phyloP scores from a whole-genome alignment of 768 basidiomycete genomes.

The Pseudohyphozyma bogoriensis region DNA sequence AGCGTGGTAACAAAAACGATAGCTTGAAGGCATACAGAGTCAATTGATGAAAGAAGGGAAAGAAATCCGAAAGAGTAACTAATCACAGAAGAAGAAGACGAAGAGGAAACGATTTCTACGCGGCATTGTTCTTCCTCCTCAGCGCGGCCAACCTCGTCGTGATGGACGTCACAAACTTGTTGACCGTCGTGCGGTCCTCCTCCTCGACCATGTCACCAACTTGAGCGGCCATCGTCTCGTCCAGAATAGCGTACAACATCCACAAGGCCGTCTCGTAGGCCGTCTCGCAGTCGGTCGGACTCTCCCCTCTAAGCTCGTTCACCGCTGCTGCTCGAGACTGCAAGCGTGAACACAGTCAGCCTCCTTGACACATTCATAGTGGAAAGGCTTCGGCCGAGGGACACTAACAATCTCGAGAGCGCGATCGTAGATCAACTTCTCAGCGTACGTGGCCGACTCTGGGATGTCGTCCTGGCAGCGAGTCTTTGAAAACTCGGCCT shows the following conservation, averaged over 20 bases:
- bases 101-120: no score
- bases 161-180: conserved; percentile 33
- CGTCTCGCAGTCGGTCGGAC: conserved; percentile 76
- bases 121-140: conserved; percentile 25
- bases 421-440: conserved; percentile 85
- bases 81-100: no score
- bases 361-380: neutral
- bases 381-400: conserved; percentile 1
- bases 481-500: conserved; percentile 52
- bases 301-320: conserved; percentile 71
- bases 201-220: conserved; percentile 36
- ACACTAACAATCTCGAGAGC: conserved; percentile 67
- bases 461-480: conserved; percentile 53
- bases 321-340: conserved; percentile 88
- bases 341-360: neutral
- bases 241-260: conserved; percentile 85
- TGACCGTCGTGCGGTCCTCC: conserved; percentile 39
- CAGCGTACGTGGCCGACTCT: conserved; percentile 71
- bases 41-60: no score
- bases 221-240: conserved; percentile 46
- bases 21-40: no score
- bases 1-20: no score
- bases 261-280: conserved; percentile 90
- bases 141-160: conserved; percentile 12
- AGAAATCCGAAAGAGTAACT: no score